phyloP scores from a whole-genome alignment of 164 flowering plant species.

The Dillenia suffruticosa region DNA sequence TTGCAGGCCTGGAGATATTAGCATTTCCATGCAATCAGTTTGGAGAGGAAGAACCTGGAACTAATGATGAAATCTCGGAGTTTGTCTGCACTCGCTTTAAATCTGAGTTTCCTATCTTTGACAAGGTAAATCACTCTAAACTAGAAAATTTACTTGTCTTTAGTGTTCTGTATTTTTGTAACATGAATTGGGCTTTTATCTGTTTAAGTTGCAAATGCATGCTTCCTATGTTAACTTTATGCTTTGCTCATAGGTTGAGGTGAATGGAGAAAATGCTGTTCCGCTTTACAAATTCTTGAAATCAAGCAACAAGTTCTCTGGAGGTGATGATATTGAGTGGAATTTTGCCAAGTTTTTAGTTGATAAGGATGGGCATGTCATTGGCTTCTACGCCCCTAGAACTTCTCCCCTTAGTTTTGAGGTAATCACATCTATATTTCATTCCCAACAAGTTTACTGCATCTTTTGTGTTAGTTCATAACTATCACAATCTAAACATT shows the following conservation, averaged over 20 bases:
- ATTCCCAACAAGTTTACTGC: too few relatives aligned
- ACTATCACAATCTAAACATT: too few relatives aligned
- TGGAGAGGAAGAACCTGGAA: constrained; percentile 61
- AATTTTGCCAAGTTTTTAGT: constrained; percentile 67
- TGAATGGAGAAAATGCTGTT: constrained; percentile 56
- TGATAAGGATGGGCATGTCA: constrained; percentile 52
- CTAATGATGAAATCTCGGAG: constrained; percentile 36
- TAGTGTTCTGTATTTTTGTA: too few relatives aligned
- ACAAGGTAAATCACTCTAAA: constrained; percentile 30
- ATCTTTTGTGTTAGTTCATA: too few relatives aligned
- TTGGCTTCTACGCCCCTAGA: constrained; percentile 58
- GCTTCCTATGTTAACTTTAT: too few relatives aligned
- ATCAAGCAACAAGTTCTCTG: constrained; percentile 45
- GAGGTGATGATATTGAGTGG: constrained; percentile 62
- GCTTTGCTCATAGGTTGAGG: constrained; percentile 41
- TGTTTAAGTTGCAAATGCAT: too few relatives aligned
- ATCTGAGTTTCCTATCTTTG: constrained; percentile 57
- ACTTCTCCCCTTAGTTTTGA: constrained; percentile 63
- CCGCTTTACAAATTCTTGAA: constrained; percentile 71
- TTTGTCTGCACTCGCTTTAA: constrained; percentile 65
- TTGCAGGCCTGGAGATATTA: constrained; percentile 54
- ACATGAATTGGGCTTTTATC: too few relatives aligned
- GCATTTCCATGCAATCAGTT: constrained; percentile 81
- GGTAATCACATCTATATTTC: constrained; percentile 23
- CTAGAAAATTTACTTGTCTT: too few relatives aligned